These are phyloP conservation scores for Plasmopara muralis DNA, from an alignment of 352 stramenopile genomes.

Conservation along the genomic window DNA sequence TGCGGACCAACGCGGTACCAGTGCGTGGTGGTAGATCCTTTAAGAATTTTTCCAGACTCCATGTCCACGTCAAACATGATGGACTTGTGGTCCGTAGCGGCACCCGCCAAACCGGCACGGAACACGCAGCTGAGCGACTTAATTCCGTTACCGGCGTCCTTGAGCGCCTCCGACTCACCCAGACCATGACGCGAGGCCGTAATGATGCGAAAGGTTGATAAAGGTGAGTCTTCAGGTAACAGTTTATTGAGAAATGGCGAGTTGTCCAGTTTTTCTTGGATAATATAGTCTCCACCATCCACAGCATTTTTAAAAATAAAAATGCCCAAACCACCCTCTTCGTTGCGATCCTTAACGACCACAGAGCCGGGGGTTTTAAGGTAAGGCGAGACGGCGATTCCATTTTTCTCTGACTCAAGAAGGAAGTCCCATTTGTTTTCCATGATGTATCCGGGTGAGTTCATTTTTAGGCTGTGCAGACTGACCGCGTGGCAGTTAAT, in stretches of 20 bases:
- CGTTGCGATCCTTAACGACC: conserved; percentile 97
- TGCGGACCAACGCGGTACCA: conserved; percentile 90
- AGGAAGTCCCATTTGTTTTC: conserved; percentile 99
- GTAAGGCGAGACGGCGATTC: conserved; percentile 92
- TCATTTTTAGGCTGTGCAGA: conserved; percentile 91
- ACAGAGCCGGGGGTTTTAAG: conserved; percentile 85
- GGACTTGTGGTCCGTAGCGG: conserved; percentile 94
- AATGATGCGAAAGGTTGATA: conserved; percentile 98
- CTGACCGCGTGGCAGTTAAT: conserved; percentile 94
- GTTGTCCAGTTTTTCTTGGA: conserved; percentile 95
- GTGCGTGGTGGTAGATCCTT: conserved; percentile 95
- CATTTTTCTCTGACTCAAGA: conserved; percentile 81
- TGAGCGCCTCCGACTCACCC: conserved; percentile 34
- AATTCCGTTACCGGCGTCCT: conserved; percentile 50
- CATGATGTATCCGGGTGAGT: conserved; percentile 91
- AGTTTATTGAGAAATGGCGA: conserved; percentile 87
- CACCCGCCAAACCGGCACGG: conserved; percentile 56
- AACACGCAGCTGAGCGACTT: conserved; percentile 81
- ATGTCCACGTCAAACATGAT: conserved; percentile 98
- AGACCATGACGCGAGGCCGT: conserved; percentile 85
- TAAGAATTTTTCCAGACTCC: conserved; percentile 87
- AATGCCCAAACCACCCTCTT: conserved; percentile 97
- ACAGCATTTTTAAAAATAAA: conserved; percentile 97
- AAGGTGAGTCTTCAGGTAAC: conserved; percentile 88
- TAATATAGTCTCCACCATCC: conserved; percentile 92